These are phyloP conservation scores for Coemansia sp. DNA, from an alignment of 192 early-diverging fungal genomes.

Conservation along the genomic window DNA sequence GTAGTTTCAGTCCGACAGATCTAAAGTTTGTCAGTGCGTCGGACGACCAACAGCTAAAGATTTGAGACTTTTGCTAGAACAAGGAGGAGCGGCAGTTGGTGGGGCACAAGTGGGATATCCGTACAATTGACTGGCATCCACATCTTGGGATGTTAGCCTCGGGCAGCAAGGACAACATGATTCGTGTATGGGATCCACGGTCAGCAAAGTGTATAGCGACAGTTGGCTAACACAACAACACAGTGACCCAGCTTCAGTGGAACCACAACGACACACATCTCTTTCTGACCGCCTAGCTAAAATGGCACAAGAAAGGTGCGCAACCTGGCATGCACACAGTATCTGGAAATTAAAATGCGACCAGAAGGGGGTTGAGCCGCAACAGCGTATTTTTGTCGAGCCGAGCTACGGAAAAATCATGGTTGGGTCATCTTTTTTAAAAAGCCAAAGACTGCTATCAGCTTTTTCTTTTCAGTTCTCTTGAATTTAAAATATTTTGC, in stretches of 20 bases:
- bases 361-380: too few species aligned
- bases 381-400: too few species aligned
- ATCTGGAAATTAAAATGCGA: too few species aligned
- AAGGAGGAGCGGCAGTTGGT: slow-evolving; percentile 75
- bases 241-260: slow-evolving; percentile 85
- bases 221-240: slow-evolving; percentile 92
- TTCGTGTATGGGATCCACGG: slow-evolving; percentile 97
- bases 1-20: slow-evolving; percentile 92
- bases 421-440: too few species aligned
- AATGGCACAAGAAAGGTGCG: too few species aligned
- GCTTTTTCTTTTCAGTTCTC: not conserved
- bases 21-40: slow-evolving; percentile 92
- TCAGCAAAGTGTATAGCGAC: slow-evolving; percentile 81
- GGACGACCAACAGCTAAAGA: slow-evolving; percentile 92
- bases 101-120: slow-evolving; percentile 96
- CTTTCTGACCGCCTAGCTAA: too few species aligned
- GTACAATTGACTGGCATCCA: slow-evolving; percentile 97
- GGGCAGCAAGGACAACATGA: slow-evolving; percentile 92
- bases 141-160: slow-evolving; percentile 88
- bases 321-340: too few species aligned
- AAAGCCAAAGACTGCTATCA: too few species aligned
- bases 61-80: slow-evolving; percentile 89
- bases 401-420: too few species aligned
- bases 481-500: not conserved
- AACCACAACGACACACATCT: slow-evolving; percentile 73